Conservation (phyloP, 371 early-diverging fungal species). For the Lichtheimia ramosa region DNA sequence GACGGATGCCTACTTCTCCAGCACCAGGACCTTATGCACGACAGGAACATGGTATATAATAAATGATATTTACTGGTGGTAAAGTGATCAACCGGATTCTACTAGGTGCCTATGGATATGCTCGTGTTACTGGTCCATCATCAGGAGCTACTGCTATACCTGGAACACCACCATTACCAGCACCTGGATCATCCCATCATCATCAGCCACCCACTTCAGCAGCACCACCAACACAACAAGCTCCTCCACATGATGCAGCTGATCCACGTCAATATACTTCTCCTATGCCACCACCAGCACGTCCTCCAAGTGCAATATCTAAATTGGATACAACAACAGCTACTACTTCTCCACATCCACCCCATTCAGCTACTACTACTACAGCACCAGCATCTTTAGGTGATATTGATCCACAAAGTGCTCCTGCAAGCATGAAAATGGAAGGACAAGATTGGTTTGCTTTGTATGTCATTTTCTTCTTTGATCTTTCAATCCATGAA, state of each 20-base stretch:
- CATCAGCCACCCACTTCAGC: not conserved
- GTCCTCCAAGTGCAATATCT: slow-evolving; percentile 3
- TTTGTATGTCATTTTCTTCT: slow-evolving; percentile 49
- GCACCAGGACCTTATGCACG: slow-evolving; percentile 5
- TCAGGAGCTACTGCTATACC: not conserved
- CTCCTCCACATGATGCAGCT: slow-evolving; percentile 3
- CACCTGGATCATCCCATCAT: not conserved
- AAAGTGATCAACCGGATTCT: slow-evolving; percentile 6
- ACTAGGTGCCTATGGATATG: not conserved
- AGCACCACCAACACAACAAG: not conserved
- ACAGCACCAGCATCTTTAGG: slow-evolving; percentile 55
- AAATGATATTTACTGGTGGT: not conserved
- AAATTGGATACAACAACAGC: slow-evolving; percentile 9
- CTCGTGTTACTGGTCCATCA: too few species aligned
- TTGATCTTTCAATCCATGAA: not conserved
- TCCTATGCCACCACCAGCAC: slow-evolving; percentile 11
- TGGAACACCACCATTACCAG: slow-evolving; percentile 7
- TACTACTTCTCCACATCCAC: slow-evolving; percentile 5
- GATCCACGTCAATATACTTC: slow-evolving; percentile 7
- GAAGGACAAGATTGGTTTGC: slow-evolving; percentile 93
- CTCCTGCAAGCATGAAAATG: slow-evolving; percentile 81
- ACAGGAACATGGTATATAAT: slow-evolving; percentile 1
- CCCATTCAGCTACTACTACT: slow-evolving; percentile 11
- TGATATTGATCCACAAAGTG: slow-evolving; percentile 83
- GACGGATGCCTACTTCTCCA: slow-evolving; percentile 11